Evolutionary conservation across 768 basidiomycete species (phyloP).

Genomic region (Mycena venus): DNA sequence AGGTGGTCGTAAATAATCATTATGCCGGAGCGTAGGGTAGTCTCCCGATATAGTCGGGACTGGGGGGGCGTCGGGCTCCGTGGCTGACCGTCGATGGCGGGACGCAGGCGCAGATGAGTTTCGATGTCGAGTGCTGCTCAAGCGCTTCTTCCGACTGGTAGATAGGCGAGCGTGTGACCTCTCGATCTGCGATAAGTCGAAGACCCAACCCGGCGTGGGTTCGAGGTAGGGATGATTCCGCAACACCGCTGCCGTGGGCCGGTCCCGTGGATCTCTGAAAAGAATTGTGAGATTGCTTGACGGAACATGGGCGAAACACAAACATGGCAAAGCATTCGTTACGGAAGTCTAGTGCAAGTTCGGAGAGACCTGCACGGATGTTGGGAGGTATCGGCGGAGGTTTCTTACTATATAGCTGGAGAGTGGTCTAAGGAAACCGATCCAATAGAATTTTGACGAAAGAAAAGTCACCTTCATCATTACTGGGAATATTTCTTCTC

Average conservation of each 20-base stretch:
- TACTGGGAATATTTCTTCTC: conserved; percentile 79
- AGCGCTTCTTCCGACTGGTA: neutral
- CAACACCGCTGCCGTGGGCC: conserved; percentile 77
- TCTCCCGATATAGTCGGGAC: conserved; percentile 13
- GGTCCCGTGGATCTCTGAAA: conserved; percentile 74
- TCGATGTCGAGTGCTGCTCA: conserved; percentile 12
- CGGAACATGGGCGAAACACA: conserved; percentile 34
- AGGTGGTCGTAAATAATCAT: conserved; percentile 11
- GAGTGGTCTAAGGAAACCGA: neutral
- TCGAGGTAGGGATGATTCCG: conserved; percentile 74
- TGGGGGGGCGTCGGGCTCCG: conserved; percentile 15
- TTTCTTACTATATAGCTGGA: conserved; percentile 75
- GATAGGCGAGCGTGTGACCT: conserved; percentile 1
- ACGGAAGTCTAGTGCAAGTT: conserved; percentile 79
- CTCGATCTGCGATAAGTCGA: conserved; percentile 38
- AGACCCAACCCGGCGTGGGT: conserved; percentile 67
- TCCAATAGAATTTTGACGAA: neutral
- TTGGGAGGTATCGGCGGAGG: conserved; percentile 85
- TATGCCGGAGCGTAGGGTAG: conserved; percentile 11
- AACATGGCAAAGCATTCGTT: conserved; percentile 83
- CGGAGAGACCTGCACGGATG: conserved; percentile 64
- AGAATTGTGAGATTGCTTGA: conserved; percentile 1
- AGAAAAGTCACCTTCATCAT: conserved; percentile 76
- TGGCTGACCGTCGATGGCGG: conserved; percentile 21
- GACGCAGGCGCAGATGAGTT: conserved; percentile 35